Evolutionary conservation across 176 grass and related monocot genomes (phyloP).

Genomic region (Oryza glumipatula): DNA sequence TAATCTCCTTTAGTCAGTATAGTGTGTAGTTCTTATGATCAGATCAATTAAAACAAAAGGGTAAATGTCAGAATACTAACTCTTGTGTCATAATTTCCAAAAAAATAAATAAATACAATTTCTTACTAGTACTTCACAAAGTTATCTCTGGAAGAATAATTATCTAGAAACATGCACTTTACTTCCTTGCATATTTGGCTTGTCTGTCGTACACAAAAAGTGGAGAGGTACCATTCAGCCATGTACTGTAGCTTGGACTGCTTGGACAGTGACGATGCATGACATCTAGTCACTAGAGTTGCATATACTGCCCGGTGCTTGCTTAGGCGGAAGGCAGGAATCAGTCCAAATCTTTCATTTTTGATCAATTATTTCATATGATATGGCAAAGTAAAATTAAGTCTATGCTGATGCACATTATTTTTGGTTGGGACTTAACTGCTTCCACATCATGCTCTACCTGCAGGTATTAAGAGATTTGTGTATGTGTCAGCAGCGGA

Average conservation of each 20-base stretch:
- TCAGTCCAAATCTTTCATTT: neutral
- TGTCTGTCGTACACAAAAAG: neutral
- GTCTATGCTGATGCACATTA: neutral
- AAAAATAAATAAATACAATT: neutral
- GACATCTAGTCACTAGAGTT: neutral
- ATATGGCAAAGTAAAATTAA: neutral
- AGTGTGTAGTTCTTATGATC: neutral
- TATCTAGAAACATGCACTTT: neutral
- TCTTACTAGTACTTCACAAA: too few species aligned
- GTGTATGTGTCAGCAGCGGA: constrained; percentile 93
- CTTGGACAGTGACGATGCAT: neutral
- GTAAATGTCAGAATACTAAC: neutral
- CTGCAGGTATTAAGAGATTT: constrained; percentile 90
- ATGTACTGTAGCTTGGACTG: neutral
- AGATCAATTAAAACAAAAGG: neutral
- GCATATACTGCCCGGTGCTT: neutral
- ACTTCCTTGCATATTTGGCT: neutral
- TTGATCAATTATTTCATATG: neutral
- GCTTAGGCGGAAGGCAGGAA: neutral
- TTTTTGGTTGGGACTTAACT: neutral
- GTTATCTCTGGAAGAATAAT: too few species aligned
- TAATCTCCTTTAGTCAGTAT: neutral
- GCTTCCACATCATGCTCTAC: constrained; percentile 28
- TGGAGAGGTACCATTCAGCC: neutral
- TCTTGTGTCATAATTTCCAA: neutral